Percentiles rank a stretch among this genome's conserved stretches.
phyloP scores from a whole-genome alignment of 2,329 filamentous ascomycete species.

The Colletotrichum camelliae region DNA sequence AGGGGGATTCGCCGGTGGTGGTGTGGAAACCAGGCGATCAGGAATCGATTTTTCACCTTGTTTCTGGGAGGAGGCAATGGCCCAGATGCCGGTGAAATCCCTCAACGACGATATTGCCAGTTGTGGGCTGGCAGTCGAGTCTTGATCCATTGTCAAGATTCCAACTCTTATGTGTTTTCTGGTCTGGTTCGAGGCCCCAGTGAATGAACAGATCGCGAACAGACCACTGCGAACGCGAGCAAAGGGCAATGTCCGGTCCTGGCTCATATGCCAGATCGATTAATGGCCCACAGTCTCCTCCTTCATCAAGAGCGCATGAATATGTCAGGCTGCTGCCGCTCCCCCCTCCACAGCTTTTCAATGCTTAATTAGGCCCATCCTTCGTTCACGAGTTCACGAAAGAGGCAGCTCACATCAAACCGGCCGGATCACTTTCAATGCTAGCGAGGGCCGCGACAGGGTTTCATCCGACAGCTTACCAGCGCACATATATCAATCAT shows the following conservation, averaged over 20 bases:
- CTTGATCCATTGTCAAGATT: not conserved
- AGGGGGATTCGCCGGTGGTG: slow-evolving; percentile 6
- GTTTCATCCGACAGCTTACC: not conserved
- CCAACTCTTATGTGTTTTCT: not conserved
- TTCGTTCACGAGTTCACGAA: not conserved
- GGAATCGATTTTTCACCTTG: not conserved
- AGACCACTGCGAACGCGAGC: not conserved
- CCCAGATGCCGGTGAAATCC: slow-evolving; percentile 8
- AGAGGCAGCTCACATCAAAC: not conserved
- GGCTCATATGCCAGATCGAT: not conserved
- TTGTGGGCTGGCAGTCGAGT: not conserved
- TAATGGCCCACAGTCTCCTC: slow-evolving; percentile 3
- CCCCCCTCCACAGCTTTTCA: not conserved
- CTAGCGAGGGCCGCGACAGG: not conserved
- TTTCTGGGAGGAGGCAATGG: not conserved
- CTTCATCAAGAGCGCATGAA: slow-evolving; percentile 8
- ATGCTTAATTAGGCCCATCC: not conserved
- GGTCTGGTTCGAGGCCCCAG: not conserved
- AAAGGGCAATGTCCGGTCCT: not conserved
- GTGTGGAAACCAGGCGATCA: slow-evolving; percentile 17
- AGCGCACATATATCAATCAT: not conserved
- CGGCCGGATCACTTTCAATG: not conserved
- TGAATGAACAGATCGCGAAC: not conserved
- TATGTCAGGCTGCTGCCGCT: slow-evolving; percentile 4
- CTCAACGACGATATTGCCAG: not conserved